Base-by-base conservation (phyloP, 2,329 filamentous ascomycete species). In the Aspergillus puulaauensis region DNA sequence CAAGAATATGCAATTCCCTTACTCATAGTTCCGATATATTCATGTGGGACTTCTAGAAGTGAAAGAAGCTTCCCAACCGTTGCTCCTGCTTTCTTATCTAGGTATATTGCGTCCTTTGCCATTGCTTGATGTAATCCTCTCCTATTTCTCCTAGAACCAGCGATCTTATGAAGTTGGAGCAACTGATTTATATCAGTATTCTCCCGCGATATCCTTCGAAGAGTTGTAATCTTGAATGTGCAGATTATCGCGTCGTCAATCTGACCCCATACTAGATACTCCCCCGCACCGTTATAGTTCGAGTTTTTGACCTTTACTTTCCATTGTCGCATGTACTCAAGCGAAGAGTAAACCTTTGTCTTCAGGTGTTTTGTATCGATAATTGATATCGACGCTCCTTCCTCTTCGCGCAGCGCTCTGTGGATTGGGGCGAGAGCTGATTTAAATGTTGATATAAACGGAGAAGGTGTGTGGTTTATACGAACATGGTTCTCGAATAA, bases 201-300 rank as follows among this genome's bases (percentile, higher is more conserved):
- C 1, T 53, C 24, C 0, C 43, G 19, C 3, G 63, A 58, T 19
- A 72, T 65, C 2, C 52, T 7, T 7, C 68, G 33, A 1, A 77
- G 41, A 0, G 54, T 50, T 1, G 56, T 59, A 1, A 72, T 64
- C 2, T 67, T 61, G 14, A 75, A 68, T 0, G 66, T 65, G 11
- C 61, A 62, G 7, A 72, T 49, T 8, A 77, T 73, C 2, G 72
- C 69, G 3, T 61, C 19, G 0, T 66, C 60, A 0, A 76, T 61
- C 1, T 56, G 51, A 0, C 71, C 68, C 75, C 75, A 77, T 1
- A 76, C 57, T 0, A 74, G 55, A 40, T 65, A 76, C 19, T 77
- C 75, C 0, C 67, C 69, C 0, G 47, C 39, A 0, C 70, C 72
- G 8, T 40, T 43, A n/a, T 73, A 75, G 0, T 59, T 64, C 8